phyloP scores from a whole-genome alignment of 371 early-diverging fungal genomes.

The Scutellospora calospora region DNA sequence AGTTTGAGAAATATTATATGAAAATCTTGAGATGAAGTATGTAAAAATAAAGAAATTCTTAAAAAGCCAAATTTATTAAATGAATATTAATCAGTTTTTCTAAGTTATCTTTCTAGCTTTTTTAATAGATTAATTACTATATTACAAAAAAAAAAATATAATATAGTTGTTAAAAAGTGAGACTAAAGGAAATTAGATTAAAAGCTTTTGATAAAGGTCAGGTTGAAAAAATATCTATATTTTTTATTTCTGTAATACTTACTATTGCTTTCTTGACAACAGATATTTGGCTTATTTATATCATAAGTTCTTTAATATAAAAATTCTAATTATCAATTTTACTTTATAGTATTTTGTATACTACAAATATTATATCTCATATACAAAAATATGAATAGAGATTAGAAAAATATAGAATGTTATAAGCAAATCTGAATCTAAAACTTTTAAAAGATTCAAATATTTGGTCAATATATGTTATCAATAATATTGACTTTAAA shows the following conservation, averaged over 20 bases:
- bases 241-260: slow-evolving; percentile 3
- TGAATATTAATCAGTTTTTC: neutral
- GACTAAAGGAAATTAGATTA: neutral
- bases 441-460: neutral
- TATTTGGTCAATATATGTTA: slow-evolving; percentile 8
- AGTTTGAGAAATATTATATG: neutral
- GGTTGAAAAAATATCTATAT: neutral
- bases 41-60: neutral
- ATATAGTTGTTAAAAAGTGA: neutral
- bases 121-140: neutral
- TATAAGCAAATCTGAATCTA: neutral
- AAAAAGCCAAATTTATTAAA: neutral
- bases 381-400: neutral
- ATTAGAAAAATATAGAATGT: neutral
- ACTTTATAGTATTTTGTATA: neutral
- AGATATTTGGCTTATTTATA: slow-evolving; percentile 18
- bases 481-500: slow-evolving; percentile 20
- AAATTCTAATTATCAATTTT: slow-evolving; percentile 6
- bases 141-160: slow-evolving; percentile 19
- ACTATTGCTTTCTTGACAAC: slow-evolving; percentile 7
- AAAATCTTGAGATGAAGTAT: neutral
- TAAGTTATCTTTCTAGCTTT: neutral
- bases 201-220: neutral
- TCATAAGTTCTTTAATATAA: neutral
- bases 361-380: neutral